phyloP scores from a whole-genome alignment of 2,329 filamentous ascomycete genomes.

The Diaporthe aspalathi region DNA sequence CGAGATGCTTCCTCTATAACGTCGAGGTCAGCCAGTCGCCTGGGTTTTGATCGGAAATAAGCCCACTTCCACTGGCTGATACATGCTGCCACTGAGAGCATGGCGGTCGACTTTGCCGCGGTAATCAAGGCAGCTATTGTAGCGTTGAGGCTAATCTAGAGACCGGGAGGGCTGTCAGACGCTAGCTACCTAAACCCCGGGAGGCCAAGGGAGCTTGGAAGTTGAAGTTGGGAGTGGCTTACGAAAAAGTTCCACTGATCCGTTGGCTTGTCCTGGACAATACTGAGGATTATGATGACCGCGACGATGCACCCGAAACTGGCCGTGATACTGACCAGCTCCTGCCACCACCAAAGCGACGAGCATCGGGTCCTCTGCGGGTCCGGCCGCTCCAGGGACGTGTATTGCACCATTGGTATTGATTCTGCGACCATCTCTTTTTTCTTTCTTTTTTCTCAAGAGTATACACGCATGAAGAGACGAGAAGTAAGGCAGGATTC shows the following conservation, averaged over 20 bases:
- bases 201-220: neutral
- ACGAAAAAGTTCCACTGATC: slow-evolving; percentile 19
- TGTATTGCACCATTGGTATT: neutral
- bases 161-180: neutral
- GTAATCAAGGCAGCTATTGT: slow-evolving; percentile 7
- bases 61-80: slow-evolving; percentile 25
- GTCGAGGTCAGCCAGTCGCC: slow-evolving; percentile 11
- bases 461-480: neutral
- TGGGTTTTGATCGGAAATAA: neutral
- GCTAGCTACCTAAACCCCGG: neutral
- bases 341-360: slow-evolving; percentile 17
- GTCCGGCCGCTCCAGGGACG: neutral
- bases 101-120: slow-evolving; percentile 16
- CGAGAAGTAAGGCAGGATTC: neutral
- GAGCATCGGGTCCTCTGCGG: slow-evolving; percentile 5
- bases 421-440: neutral
- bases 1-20: slow-evolving; percentile 10
- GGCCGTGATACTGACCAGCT: neutral
- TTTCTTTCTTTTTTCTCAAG: too few species aligned
- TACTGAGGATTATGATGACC: slow-evolving; percentile 4
- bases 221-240: neutral
- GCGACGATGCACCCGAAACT: slow-evolving; percentile 16
- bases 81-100: slow-evolving; percentile 10
- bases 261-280: slow-evolving; percentile 7
- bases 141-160: slow-evolving; percentile 5